Evolutionary conservation across 768 basidiomycete genomes (phyloP), one percentile per base, ranked within the genome.

Genomic region (Mycena metata): DNA sequence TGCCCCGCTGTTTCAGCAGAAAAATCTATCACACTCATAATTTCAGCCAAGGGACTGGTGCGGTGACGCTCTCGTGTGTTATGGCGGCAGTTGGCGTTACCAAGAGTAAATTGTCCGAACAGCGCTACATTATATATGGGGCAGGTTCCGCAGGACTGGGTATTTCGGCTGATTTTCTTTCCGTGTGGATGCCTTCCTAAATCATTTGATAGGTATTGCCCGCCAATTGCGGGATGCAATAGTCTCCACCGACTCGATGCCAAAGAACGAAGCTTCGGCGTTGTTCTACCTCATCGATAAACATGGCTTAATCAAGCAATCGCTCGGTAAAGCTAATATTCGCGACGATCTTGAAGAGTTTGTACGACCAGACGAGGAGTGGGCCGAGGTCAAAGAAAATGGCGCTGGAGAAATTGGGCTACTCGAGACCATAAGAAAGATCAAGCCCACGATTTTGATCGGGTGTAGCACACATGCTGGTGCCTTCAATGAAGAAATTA

Each of bases 61-160:
- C 92, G 0, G 92, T 94, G 36, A 90, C 91, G 0, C 84, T 94
- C 23, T 85, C 92, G 0, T 88, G 88, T 13, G 77, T 92, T 47
- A 89, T 91, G 83, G 83, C 91, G 0, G 92, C 91, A 1, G 83
- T 90, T 39, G 85, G 88, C 16, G 88, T 93, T 16, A 91, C 91
- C 15, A 89, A 86, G 74, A 77, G 79, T 43, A 84, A 86, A 73
- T 83, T 96, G 42, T 80, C 86, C 7, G 91, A 93, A 62, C 95
- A 96, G 76, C 87, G 92, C 8, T 90, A 90, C 74, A 81, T 95
- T 67, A 84, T 95, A 61, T 93, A 91, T 75, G 95, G 95, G 11
- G 90, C 93, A 0, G 95, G 92, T 6, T 90, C 91, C 0, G 94
- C 95, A 0, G 95, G 95, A 1, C 82, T 94, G 58, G 95, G 95